Evolutionary conservation across 1,284 basidiomycete species (phyloP).

Genomic region (Trametes versicolor): DNA sequence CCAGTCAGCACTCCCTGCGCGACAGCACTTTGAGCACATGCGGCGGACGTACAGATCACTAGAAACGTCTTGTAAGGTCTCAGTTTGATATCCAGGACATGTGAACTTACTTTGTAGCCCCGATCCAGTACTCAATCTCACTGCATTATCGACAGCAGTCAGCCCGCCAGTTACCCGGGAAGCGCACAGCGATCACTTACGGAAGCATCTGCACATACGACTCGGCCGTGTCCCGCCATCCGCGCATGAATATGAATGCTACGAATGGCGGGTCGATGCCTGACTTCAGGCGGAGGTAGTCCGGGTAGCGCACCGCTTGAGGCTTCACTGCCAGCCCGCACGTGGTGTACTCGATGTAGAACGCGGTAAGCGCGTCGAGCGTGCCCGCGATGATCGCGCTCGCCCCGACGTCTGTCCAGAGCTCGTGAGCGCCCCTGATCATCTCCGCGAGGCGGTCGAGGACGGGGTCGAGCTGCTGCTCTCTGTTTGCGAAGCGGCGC

Average conservation of each 20-base stretch:
- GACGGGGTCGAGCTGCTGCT: conserved; percentile 25
- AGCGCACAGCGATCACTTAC: conserved; percentile 15
- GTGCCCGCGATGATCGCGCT: conserved; percentile 30
- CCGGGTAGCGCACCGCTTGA: conserved; percentile 27
- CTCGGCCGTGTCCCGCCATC: conserved; percentile 22
- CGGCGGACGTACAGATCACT: conserved; percentile 28
- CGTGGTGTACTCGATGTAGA: conserved; percentile 27
- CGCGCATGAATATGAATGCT: conserved; percentile 27
- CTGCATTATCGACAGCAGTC: conserved; percentile 2
- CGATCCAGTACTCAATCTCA: conserved; percentile 28
- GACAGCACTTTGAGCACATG: background rate
- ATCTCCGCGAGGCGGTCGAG: conserved; percentile 24
- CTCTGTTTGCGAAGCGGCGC: conserved; percentile 23
- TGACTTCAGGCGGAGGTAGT: conserved; percentile 25
- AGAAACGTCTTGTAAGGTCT: background rate
- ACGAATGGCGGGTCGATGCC: conserved; percentile 30
- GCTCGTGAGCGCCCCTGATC: conserved; percentile 19
- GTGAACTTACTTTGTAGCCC: conserved; percentile 25
- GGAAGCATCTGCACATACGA: conserved; percentile 30
- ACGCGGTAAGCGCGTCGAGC: conserved; percentile 28
- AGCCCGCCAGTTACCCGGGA: background rate
- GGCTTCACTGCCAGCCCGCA: conserved; percentile 21
- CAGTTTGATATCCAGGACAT: background rate
- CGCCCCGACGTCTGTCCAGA: conserved; percentile 28
- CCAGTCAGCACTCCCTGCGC: background rate